These are phyloP conservation scores for Leavenworthia alabamica DNA, from an alignment of 345 rosid genomes.

Conservation along the genomic window DNA sequence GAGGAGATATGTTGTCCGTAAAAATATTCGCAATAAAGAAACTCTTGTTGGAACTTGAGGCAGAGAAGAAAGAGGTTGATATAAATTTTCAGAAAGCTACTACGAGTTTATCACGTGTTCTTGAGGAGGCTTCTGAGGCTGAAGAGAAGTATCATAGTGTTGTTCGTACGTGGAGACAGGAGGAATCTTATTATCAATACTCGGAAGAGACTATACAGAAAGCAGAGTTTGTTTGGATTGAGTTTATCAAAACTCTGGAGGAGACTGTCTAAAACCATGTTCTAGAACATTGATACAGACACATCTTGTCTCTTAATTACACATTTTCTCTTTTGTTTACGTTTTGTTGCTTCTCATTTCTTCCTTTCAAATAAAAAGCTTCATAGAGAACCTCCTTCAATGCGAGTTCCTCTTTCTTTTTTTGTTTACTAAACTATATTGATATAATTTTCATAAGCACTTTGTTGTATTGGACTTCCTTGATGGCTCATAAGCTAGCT, in stretches of 20 bases:
- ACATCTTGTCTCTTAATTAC: no score
- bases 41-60: background rate
- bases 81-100: background rate
- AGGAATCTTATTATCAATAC: background rate
- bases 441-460: no score
- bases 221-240: slow-evolving; percentile 11
- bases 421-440: no score
- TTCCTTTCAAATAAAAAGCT: no score
- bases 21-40: slow-evolving; percentile 8
- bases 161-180: slow-evolving; percentile 2
- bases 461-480: no score
- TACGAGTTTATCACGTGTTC: background rate
- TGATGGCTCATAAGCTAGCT: no score
- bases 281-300: no score
- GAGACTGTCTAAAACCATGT: no score
- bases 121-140: slow-evolving; percentile 6
- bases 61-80: slow-evolving; percentile 9
- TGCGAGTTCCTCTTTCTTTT: no score
- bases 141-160: slow-evolving; percentile 7
- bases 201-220: background rate
- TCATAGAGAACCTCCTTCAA: no score
- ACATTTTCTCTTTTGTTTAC: no score
- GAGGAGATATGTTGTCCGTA: slow-evolving; percentile 6
- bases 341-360: no score
- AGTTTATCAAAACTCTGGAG: background rate